Base-by-base conservation (phyloP, 1,284 basidiomycete genomes). In the Exobasidium cylindrosporum region DNA sequence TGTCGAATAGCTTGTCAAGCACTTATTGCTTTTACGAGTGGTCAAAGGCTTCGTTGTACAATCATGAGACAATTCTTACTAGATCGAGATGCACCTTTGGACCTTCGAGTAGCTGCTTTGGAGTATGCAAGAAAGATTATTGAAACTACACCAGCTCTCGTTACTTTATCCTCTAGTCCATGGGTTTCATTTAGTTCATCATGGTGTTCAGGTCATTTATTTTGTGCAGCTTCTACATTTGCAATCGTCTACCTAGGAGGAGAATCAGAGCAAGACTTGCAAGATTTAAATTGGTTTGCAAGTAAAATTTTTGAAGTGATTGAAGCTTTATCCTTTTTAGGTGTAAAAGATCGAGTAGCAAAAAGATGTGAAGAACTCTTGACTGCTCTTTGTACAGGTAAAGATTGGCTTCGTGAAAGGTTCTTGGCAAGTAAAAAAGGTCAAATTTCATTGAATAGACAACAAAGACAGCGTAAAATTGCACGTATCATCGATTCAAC, bases 261-360 rank as follows among this genome's bases (percentile, higher is more conserved):
- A 28, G 53, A 55, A 23, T 21, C 11, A 26, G 30, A 57, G 26
- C 13, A 57, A 29, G 45, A 45, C 13, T n/a, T 32, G 1, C 23
- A 21, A 21, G 32, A 57, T 6, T 21, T 57, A n/a, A 26, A 57
- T 45, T 57, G 55, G 55, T 57, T 57, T 45, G 31, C 55, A 13
- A n/a, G 13, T 17, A 40, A 57, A n/a, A 45, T 57, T 7, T 57
- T 57, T 26, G 55, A 57, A 24, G 55, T 55, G n/a, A 26, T 55
- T 14, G 53, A 55, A 14, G 53, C 53, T 6, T 29, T 55, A 4
- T 55, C 53, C 13, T 21, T 55, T 4, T 23, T 55, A 11, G 23
- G 32, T n/a, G 21, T 24, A 17, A 55, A 55, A 29, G 53, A 55
- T 44, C 53, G 53, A 23, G 26, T 55, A 6, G 53, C 53, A 35